Percentiles rank a stretch among this genome's conserved stretches.
These are phyloP conservation scores for Pythium insidiosum DNA, from an alignment of 352 stramenopile genomes.

Conservation along the genomic window DNA sequence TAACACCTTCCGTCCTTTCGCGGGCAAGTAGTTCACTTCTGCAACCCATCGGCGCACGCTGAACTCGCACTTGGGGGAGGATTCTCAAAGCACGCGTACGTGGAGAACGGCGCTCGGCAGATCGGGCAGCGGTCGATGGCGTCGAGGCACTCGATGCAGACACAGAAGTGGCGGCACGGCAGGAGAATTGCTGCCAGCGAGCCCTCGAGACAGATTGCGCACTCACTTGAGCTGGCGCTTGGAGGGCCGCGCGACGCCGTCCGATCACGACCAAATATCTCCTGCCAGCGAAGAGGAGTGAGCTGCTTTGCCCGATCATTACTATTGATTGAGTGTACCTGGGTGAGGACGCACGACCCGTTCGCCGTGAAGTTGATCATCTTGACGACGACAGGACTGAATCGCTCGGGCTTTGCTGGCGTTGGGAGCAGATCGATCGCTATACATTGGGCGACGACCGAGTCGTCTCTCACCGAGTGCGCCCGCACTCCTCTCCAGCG, in stretches of 20 bases:
- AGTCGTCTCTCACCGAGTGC: conserved; percentile 9
- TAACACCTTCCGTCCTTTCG: no score
- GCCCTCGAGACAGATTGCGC: conserved; percentile 58
- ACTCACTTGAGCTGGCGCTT: conserved; percentile 40
- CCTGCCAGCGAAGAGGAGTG: conserved; percentile 14
- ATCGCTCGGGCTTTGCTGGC: conserved; percentile 17
- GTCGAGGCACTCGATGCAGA: conserved; percentile 49
- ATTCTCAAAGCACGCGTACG: conserved; percentile 41
- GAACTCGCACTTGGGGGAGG: no score
- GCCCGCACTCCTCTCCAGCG: neutral
- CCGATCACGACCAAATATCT: conserved; percentile 41
- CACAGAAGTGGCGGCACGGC: conserved; percentile 58
- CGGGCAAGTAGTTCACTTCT: no score
- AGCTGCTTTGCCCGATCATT: neutral
- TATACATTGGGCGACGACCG: conserved; percentile 31
- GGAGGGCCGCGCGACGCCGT: no score
- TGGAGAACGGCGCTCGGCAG: conserved; percentile 48
- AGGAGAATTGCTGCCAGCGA: conserved; percentile 31
- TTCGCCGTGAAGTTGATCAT: conserved; percentile 31
- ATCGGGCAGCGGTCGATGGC: conserved; percentile 73
- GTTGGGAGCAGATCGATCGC: conserved; percentile 59
- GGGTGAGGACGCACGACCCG: conserved; percentile 25
- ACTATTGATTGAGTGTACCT: conserved; percentile 14
- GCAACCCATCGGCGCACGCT: no score
- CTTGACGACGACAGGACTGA: conserved; percentile 33